Evolutionary conservation across 352 stramenopile species (phyloP), one percentile per base, ranked within the genome.

Genomic region (Globisporangium emineosum): DNA sequence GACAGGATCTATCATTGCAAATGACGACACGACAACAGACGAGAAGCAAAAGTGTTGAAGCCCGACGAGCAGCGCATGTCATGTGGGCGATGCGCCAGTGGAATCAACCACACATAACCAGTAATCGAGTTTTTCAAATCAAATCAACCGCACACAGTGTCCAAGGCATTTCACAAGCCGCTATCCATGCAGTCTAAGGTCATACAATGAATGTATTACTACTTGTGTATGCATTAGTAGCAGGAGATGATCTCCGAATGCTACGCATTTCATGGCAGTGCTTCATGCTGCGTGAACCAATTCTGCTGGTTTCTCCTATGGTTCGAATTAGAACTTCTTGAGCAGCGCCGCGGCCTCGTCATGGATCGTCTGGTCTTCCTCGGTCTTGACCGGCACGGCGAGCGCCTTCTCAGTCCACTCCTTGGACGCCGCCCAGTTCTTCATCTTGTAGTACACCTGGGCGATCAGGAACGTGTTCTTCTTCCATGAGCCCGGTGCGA

Each of bases 371-470:
- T 86, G 68, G 65, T 96, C 87, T 67, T 93, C 85, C 53, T 94
- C 81, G 10, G 55, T 79, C 29, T 68, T 59, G 21, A 77, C 61
- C 8, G 83, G 76, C 54, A 92, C 77, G 3, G 71, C 75, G n/a
- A 92, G 69, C 58, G 83, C 74, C 71, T 91, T 91, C 61, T 78
- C 60, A 19, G 77, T 65, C 87, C 87, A 96, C 23, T 89, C 69
- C 69, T 91, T 88, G 32, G 87, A 78, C 42, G 75, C 75, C 12
- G 60, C 67, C 49, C 64, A 73, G 69, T 95, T 68, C 60, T 84
- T 86, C 66, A 89, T 83, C 77, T 96, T 95, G 57, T 85, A 69
- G 71, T 96, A 89, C 33, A 90, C 82, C 51, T 94, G 78, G 15
- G 87, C 85, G 35, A 96, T 86, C 25, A 94, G 76, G 40, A 94